A percentile compares a stretch with the other conserved stretches of the same genome.
Evolutionary conservation across 495 filamentous ascomycete genomes (phyloP).

Genomic region (Neurospora sp.): DNA sequence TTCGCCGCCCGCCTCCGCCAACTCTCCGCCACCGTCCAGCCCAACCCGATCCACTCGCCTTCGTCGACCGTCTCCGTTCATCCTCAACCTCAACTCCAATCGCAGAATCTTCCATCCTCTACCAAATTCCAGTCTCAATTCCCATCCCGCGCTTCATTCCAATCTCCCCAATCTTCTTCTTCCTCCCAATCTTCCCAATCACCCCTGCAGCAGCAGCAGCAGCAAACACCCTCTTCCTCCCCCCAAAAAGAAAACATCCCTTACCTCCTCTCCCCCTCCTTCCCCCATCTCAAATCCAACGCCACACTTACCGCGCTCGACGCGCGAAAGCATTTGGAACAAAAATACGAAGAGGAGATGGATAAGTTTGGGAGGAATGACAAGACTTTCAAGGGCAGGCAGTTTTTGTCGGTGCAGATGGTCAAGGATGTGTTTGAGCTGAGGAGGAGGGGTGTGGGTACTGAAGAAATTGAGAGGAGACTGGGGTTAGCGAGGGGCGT

Average conservation of each 20-base stretch:
- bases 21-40: constrained; percentile 36
- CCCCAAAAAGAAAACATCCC: not conserved
- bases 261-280: constrained; percentile 8
- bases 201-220: not conserved
- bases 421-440: constrained; percentile 27
- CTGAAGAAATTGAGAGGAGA: constrained; percentile 26
- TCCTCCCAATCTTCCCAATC: not conserved
- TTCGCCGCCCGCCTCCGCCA: constrained; percentile 32
- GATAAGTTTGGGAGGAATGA: constrained; percentile 13
- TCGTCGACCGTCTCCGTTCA: constrained; percentile 28
- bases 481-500: constrained; percentile 30
- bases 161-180: not conserved
- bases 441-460: constrained; percentile 16
- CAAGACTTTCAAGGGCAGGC: constrained; percentile 17
- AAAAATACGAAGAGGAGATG: constrained; percentile 27
- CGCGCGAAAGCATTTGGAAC: constrained; percentile 20
- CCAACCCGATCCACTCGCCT: constrained; percentile 34
- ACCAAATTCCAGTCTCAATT: not conserved
- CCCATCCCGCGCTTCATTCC: not conserved
- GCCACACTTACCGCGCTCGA: constrained; percentile 32
- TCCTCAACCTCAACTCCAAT: not conserved
- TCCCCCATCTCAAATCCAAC: constrained; percentile 23
- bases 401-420: constrained; percentile 31
- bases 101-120: constrained; percentile 3
- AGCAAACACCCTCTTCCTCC: not conserved